A percentile compares a stretch with the other conserved stretches of the same genome.
Evolutionary conservation across 345 rosid species (phyloP).

Genomic region (Erysimum cheiranthoides): DNA sequence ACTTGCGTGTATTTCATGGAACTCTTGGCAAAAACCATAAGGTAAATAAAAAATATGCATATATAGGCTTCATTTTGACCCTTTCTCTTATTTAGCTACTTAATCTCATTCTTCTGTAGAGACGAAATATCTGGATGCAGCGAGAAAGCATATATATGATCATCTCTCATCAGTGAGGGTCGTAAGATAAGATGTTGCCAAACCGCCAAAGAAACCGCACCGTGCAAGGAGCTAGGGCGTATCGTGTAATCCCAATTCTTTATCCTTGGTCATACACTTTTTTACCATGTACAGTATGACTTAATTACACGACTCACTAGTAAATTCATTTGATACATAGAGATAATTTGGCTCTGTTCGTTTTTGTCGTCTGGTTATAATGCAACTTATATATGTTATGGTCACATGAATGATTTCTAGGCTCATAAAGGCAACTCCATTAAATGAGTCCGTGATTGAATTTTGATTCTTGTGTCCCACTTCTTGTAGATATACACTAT

Average conservation of each 20-base stretch:
- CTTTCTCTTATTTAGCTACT: background rate
- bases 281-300: conserved; percentile 26
- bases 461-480: conserved; percentile 42
- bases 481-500: background rate
- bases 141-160: conserved; percentile 91
- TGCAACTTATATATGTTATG: conserved; percentile 9
- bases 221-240: conserved; percentile 92
- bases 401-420: conserved; percentile 23
- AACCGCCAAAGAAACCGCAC: conserved; percentile 80
- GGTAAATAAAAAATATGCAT: conserved; percentile 52
- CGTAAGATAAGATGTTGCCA: conserved; percentile 72
- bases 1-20: conserved; percentile 91
- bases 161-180: conserved; percentile 71
- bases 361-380: conserved; percentile 26
- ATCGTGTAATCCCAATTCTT: conserved; percentile 58
- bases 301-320: background rate
- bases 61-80: background rate
- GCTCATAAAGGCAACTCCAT: conserved; percentile 29
- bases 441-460: conserved; percentile 38
- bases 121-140: conserved; percentile 98
- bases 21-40: conserved; percentile 86
- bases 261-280: conserved; percentile 9
- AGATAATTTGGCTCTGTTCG: background rate
- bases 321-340: background rate
- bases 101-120: conserved; percentile 43